Conservation (phyloP, 495 filamentous ascomycete species). For the Xylaria telfairii region DNA sequence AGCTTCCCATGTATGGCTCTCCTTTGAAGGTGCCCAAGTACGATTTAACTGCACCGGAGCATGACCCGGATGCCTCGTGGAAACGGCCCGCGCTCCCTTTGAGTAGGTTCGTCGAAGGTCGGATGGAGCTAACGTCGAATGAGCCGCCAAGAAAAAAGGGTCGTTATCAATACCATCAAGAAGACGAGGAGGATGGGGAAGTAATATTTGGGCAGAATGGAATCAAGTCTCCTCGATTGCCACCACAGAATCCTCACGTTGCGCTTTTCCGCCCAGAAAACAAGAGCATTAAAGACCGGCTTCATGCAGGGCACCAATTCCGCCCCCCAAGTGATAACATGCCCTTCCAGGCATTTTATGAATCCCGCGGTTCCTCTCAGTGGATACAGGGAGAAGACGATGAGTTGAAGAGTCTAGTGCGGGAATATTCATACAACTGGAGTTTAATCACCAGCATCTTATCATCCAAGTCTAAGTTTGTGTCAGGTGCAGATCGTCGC, state of each 20-base stretch:
- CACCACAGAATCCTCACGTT: conserved; percentile 78
- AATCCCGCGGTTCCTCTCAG: conserved; percentile 81
- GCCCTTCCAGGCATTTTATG: conserved; percentile 88
- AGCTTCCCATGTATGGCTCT: conserved; percentile 80
- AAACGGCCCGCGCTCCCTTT: conserved; percentile 79
- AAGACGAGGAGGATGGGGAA: conserved; percentile 66
- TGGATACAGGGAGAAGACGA: conserved; percentile 93
- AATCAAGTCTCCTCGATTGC: conserved; percentile 49
- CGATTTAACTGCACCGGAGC: conserved; percentile 60
- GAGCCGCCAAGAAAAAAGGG: conserved; percentile 76
- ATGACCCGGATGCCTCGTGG: conserved; percentile 72
- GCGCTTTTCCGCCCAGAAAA: conserved; percentile 90
- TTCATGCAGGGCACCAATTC: conserved; percentile 92
- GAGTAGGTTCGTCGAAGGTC: conserved; percentile 84
- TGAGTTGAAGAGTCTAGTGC: conserved; percentile 79
- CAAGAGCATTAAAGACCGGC: conserved; percentile 84
- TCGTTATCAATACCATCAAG: conserved; percentile 76
- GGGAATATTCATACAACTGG: conserved; percentile 97
- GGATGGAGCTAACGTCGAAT: conserved; percentile 70
- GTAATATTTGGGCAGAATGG: conserved; percentile 52
- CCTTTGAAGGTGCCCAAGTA: conserved; percentile 63
- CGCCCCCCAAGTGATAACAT: conserved; percentile 92
- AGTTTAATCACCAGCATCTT: conserved; percentile 84
- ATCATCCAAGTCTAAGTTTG: conserved; percentile 72
- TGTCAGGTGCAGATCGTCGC: conserved; percentile 83